A percentile compares a stretch with the other conserved stretches of the same genome.
phyloP scores from a whole-genome alignment of 345 rosid genomes.

The Pelargonium nanum region DNA sequence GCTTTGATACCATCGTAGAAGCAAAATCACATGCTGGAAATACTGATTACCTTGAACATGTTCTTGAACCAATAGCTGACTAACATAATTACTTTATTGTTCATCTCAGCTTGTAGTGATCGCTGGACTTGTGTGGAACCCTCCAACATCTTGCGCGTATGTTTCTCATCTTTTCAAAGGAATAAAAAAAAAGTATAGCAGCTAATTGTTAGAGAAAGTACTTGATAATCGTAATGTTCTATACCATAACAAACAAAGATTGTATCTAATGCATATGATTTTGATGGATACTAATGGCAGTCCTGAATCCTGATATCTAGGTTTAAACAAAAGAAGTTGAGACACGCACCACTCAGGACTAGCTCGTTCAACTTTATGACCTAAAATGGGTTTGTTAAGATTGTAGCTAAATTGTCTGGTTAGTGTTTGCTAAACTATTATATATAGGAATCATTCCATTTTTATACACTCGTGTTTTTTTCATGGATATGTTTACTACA shows the following conservation, averaged over 20 bases:
- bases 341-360: not conserved
- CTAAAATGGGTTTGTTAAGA: not conserved
- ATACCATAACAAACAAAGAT: too few species aligned
- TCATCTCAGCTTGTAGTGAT: slow-evolving; percentile 89
- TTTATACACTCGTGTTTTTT: not conserved
- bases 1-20: too few species aligned
- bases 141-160: slow-evolving; percentile 97
- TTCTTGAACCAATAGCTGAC: not conserved
- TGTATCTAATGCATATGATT: not conserved
- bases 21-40: too few species aligned
- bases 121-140: slow-evolving; percentile 91
- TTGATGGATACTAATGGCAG: not conserved
- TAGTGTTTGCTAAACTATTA: not conserved
- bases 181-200: too few species aligned
- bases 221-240: not conserved
- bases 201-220: slow-evolving; percentile 8
- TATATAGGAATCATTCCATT: not conserved
- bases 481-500: slow-evolving; percentile 2
- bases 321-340: too few species aligned
- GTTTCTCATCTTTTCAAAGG: slow-evolving; percentile 22
- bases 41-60: too few species aligned
- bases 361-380: not conserved
- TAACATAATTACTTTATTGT: not conserved
- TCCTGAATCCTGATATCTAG: too few species aligned
- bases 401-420: not conserved